Evolutionary conservation across 2,329 filamentous ascomycete species (phyloP), one percentile per base, ranked within the genome.

Genomic region (Xylariaceae sp.): DNA sequence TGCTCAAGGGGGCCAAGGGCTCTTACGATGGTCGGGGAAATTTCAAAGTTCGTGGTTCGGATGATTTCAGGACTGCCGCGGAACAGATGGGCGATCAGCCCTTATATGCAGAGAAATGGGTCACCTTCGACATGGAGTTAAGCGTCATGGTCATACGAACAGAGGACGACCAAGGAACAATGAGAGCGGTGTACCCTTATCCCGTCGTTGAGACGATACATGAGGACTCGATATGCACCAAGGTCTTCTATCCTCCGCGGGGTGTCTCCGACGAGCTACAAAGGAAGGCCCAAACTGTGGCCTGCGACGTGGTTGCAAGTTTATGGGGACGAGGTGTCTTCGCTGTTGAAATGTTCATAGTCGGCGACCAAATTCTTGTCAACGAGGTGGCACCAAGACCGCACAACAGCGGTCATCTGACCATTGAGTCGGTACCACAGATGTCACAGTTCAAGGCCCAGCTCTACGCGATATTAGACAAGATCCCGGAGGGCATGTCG

Each of bases 101-200:
- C 2, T 72, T 95, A 32, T 97, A 96, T 58, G 90, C 88, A 0
- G 91, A 97, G 68, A 87, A 87, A 64, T 96, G 86, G 79, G 84
- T 87, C 11, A 78, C 87, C 17, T 97, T 96, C 65, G 77, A 77
- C 54, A 83, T 85, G 68, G 91, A 97, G 68, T 71, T 97, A 39
- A 87, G 93, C 4, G 90, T 95, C 52, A 95, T 97, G 82, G 91
- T 96, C 8, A 81, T 97, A 43, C 87, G 95, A 58, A 95, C 87
- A 1, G 86, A 90, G 58, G 82, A 94, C 51, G 66, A 71, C 34
- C 61, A 69, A 3, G 75, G 75, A 1, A 65, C 65, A 12, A 61
- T 73, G 8, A 74, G 66, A 44, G 62, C 62, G 12, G 63, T 77
- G 11, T 69, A 89, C 24, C 80, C 90, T 4, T 97, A 93, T 60